Conservation (phyloP, 331 rosid species). For the Quercus tomentella region DNA sequence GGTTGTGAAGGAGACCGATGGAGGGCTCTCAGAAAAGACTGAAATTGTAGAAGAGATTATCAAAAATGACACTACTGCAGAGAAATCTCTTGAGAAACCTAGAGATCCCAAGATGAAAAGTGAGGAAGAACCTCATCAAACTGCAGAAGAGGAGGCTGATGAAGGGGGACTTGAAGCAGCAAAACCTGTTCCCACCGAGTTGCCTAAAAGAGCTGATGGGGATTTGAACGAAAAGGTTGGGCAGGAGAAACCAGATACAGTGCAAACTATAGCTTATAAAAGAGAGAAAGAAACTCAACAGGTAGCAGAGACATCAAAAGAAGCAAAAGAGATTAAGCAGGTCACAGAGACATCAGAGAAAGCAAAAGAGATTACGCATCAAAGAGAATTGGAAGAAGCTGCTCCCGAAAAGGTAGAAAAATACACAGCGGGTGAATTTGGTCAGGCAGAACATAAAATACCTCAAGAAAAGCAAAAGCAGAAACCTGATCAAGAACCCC, state of each 20-base stretch:
- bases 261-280: background rate
- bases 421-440: background rate
- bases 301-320: background rate
- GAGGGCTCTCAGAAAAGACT: background rate
- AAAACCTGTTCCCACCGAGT: background rate
- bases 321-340: background rate
- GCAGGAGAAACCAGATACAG: constrained; percentile 3
- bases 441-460: constrained; percentile 1
- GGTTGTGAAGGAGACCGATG: background rate
- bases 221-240: background rate
- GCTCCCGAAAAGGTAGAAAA: background rate
- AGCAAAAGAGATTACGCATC: background rate
- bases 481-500: constrained; percentile 7
- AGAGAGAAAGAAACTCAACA: constrained; percentile 4
- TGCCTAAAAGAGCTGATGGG: background rate
- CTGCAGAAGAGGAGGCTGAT: background rate
- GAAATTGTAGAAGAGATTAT: background rate
- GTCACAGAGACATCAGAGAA: background rate
- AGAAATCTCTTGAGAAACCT: background rate
- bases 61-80: background rate
- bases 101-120: constrained; percentile 2
- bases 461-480: constrained; percentile 5
- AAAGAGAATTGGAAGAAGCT: background rate
- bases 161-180: constrained; percentile 8
- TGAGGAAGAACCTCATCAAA: background rate